Conservation (phyloP, 2,329 filamentous ascomycete genomes). For the Xylariaceae sp. region DNA sequence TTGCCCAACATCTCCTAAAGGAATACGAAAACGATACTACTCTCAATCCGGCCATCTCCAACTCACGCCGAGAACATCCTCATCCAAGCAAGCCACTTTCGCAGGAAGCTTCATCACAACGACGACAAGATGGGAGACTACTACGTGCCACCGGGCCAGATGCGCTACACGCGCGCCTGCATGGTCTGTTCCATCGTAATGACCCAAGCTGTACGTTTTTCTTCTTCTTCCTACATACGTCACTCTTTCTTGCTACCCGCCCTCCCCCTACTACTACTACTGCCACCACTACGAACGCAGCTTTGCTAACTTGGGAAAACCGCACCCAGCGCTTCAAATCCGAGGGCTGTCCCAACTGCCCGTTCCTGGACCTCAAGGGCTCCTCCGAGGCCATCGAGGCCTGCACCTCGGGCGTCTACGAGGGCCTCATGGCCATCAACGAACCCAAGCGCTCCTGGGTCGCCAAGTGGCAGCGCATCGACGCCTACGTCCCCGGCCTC, state of each 20-base stretch:
- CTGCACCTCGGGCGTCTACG: conserved; percentile 95
- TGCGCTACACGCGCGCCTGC: conserved; percentile 89
- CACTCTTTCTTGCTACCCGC: conserved; percentile 4
- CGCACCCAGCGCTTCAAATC: conserved; percentile 76
- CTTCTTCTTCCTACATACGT: conserved; percentile 5
- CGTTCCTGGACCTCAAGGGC: conserved; percentile 80
- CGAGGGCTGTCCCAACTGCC: conserved; percentile 95
- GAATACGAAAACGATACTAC: not conserved
- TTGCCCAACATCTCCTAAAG: not conserved
- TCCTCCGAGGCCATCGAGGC: conserved; percentile 81
- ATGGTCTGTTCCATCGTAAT: conserved; percentile 98
- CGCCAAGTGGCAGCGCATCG: conserved; percentile 92
- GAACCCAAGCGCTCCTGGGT: conserved; percentile 90
- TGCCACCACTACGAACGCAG: not conserved
- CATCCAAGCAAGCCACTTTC: not conserved
- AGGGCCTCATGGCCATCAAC: conserved; percentile 83
- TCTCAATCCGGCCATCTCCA: too few relatives aligned
- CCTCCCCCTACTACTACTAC: not conserved
- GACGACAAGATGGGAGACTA: conserved; percentile 50
- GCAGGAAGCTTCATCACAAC: not conserved
- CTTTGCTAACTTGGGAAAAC: not conserved
- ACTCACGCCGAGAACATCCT: not conserved
- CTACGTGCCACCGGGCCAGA: conserved; percentile 73
- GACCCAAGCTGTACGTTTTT: conserved; percentile 65
- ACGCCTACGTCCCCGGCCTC: conserved; percentile 83